phyloP scores from a whole-genome alignment of 495 filamentous ascomycete species.

The Recurvomyces mirabilis region DNA sequence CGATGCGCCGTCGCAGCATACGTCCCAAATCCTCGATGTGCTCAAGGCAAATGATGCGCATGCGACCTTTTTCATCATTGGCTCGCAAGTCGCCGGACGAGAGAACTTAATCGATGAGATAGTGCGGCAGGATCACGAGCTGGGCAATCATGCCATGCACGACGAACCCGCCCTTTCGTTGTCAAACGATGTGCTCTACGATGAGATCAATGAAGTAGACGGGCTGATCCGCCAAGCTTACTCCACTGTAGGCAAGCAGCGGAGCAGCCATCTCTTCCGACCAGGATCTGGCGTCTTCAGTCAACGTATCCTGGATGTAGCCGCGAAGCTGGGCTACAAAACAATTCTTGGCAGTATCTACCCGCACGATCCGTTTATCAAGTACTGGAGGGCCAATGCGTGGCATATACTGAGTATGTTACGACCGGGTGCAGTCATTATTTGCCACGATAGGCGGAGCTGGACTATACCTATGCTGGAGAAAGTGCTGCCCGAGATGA shows the following conservation, averaged over 20 bases:
- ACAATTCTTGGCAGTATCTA: conserved; percentile 72
- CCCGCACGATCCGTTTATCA: conserved; percentile 75
- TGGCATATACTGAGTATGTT: conserved; percentile 69
- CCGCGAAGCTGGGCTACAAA: conserved; percentile 46
- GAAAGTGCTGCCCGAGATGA: conserved; percentile 57
- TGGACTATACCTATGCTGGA: conserved; percentile 71
- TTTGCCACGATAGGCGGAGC: conserved; percentile 68
- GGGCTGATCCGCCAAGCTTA: conserved; percentile 46
- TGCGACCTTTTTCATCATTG: conserved; percentile 43
- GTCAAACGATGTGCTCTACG: conserved; percentile 22
- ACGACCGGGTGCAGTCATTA: conserved; percentile 60
- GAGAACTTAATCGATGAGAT: conserved; percentile 49
- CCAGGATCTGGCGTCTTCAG: conserved; percentile 76
- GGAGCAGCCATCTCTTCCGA: conserved; percentile 48
- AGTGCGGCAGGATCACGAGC: conserved; percentile 54
- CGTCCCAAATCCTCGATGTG: conserved; percentile 54
- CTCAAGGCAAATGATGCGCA: conserved; percentile 37
- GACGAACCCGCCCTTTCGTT: conserved; percentile 56
- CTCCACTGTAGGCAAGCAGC: conserved; percentile 24
- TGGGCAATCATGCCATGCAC: conserved; percentile 77
- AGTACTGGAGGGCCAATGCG: conserved; percentile 57
- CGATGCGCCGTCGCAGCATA: conserved; percentile 66
- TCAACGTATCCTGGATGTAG: conserved; percentile 46
- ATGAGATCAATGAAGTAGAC: conserved; percentile 37
- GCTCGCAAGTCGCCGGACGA: conserved; percentile 53